A percentile compares a stretch with the other conserved stretches of the same genome.
These are phyloP conservation scores for Rhizophagus prolifer DNA, from an alignment of 192 early-diverging fungal genomes.

Conservation along the genomic window DNA sequence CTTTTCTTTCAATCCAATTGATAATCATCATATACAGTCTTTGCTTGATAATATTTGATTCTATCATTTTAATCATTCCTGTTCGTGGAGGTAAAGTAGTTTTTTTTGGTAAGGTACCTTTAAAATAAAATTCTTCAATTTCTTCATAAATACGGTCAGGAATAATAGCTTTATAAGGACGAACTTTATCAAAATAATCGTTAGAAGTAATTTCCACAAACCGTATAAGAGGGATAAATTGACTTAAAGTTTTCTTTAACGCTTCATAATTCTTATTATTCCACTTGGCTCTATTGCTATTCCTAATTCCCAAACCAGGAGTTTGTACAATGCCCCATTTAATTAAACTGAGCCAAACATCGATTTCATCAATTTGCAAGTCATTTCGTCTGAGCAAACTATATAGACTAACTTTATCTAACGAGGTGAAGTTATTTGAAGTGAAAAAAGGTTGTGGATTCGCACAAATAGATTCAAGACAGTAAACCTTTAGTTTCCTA, in stretches of 20 bases:
- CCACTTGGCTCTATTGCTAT: slow-evolving; percentile 5
- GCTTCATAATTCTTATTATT: background rate
- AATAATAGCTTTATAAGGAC: slow-evolving; percentile 14
- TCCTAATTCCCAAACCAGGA: background rate
- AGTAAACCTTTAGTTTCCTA: slow-evolving; percentile 4
- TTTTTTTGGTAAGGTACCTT: background rate
- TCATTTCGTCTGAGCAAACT: too few relatives aligned
- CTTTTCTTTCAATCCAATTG: slow-evolving; percentile 7
- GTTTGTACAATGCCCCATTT: slow-evolving; percentile 1
- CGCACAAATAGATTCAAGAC: slow-evolving; percentile 11
- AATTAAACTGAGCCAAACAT: slow-evolving; percentile 10
- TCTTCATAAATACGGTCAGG: background rate
- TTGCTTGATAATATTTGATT: slow-evolving; percentile 6
- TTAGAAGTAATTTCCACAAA: background rate
- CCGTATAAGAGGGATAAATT: slow-evolving; percentile 11
- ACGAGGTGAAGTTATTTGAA: background rate
- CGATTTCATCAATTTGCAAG: slow-evolving; percentile 4
- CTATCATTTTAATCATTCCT: too few relatives aligned
- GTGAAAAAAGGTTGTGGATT: background rate
- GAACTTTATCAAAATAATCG: background rate
- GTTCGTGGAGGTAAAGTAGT: background rate
- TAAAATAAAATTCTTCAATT: background rate
- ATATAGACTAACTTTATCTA: too few relatives aligned
- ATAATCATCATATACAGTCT: background rate
- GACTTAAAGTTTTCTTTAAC: background rate